These are phyloP conservation scores for Corymbia maculata DNA, from an alignment of 345 rosid species.

Conservation along the genomic window DNA sequence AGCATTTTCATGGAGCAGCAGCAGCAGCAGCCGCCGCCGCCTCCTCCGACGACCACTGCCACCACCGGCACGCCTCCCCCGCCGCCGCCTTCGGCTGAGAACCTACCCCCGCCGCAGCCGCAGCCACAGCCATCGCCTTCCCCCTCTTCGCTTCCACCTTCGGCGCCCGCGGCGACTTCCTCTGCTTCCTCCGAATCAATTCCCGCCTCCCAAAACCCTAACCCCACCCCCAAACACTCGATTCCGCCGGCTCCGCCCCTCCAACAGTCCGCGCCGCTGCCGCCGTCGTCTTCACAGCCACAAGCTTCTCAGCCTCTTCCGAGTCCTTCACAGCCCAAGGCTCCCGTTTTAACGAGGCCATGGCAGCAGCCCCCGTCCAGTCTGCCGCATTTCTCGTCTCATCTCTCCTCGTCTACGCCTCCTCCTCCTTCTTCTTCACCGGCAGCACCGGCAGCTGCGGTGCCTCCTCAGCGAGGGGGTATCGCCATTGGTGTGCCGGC, in stretches of 20 bases:
- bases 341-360: slow-evolving; percentile 41
- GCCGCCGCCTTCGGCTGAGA: not conserved
- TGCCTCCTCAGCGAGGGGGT: slow-evolving; percentile 36
- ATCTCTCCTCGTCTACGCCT: slow-evolving; percentile 20
- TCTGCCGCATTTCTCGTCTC: slow-evolving; percentile 1
- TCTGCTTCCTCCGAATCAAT: slow-evolving; percentile 15
- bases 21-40: not conserved
- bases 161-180: not conserved
- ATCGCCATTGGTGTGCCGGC: slow-evolving; percentile 72
- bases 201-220: slow-evolving; percentile 15
- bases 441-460: not conserved
- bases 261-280: not conserved
- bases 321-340: slow-evolving; percentile 15
- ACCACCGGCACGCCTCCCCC: not conserved
- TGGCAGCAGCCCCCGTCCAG: slow-evolving; percentile 52
- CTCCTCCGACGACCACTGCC: not conserved
- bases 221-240: slow-evolving; percentile 13
- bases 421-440: not conserved
- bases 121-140: not conserved
- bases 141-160: not conserved
- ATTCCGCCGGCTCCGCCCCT: not conserved
- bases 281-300: not conserved
- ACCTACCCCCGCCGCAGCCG: not conserved
- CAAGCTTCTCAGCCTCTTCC: slow-evolving; percentile 1
- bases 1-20: not conserved